Evolutionary conservation across 768 basidiomycete species (phyloP).

Genomic region (Russula dissimulans): DNA sequence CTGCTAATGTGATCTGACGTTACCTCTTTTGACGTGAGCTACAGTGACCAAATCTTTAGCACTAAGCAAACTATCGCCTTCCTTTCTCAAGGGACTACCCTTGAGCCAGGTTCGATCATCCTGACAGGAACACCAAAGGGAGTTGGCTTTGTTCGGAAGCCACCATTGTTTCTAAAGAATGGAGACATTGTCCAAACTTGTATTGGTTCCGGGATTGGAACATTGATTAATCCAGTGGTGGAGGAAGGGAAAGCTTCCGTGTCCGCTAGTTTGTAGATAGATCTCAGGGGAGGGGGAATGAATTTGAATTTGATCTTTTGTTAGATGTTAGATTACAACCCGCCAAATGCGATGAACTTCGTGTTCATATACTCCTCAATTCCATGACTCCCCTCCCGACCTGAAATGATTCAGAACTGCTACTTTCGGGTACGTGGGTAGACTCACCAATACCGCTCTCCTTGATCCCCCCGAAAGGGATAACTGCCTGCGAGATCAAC

Average conservation of each 20-base stretch:
- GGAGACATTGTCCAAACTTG: constrained; percentile 65
- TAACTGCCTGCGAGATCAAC: constrained; percentile 62
- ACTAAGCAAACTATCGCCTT: constrained; percentile 69
- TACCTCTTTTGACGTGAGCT: neutral
- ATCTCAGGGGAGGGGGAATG: too few relatives aligned
- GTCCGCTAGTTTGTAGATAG: constrained; percentile 34
- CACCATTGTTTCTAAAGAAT: constrained; percentile 58
- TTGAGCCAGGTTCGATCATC: constrained; percentile 73
- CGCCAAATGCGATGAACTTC: constrained; percentile 77
- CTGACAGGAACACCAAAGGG: constrained; percentile 79
- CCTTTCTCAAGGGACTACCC: constrained; percentile 78
- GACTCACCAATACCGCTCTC: constrained; percentile 66
- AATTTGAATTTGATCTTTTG: neutral
- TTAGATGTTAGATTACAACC: constrained; percentile 31
- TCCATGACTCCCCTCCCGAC: constrained; percentile 84
- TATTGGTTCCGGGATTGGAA: constrained; percentile 68
- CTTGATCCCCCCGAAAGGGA: constrained; percentile 89
- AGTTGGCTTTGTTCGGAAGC: constrained; percentile 69
- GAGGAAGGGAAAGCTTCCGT: constrained; percentile 42
- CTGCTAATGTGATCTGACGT: neutral
- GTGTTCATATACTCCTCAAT: constrained; percentile 83
- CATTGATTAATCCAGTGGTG: constrained; percentile 66
- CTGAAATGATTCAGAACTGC: constrained; percentile 24
- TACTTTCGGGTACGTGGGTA: constrained; percentile 9
- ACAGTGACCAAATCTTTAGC: constrained; percentile 73